phyloP scores from a whole-genome alignment of 352 stramenopile genomes.

The Phytopythium sindhum region DNA sequence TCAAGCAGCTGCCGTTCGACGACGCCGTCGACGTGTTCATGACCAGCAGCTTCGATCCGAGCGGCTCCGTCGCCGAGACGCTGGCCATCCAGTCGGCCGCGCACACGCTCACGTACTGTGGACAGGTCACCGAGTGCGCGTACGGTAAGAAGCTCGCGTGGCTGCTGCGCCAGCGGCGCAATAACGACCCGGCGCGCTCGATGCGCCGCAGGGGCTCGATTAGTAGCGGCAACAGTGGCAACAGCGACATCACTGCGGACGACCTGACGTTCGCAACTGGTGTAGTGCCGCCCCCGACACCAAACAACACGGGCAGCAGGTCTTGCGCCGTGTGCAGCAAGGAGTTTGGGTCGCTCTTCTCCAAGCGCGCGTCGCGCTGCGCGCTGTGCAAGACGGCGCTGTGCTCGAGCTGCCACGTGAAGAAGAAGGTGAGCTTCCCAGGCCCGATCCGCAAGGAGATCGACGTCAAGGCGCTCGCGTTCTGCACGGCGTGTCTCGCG shows the following conservation, averaged over 20 bases:
- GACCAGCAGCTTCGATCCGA: conserved; percentile 40
- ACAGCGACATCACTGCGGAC: conserved; percentile 14
- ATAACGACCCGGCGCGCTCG: not conserved
- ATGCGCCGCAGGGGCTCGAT: not conserved
- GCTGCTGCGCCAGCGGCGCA: conserved; percentile 29
- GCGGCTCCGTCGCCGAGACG: conserved; percentile 26
- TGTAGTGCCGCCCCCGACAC: not conserved
- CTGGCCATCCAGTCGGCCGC: conserved; percentile 29
- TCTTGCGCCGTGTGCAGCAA: conserved; percentile 29
- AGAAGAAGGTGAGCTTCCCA: conserved; percentile 38
- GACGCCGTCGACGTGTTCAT: conserved; percentile 47
- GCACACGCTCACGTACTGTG: conserved; percentile 33
- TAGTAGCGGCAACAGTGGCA: conserved; percentile 9
- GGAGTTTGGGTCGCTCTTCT: conserved; percentile 24
- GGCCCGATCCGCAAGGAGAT: conserved; percentile 24
- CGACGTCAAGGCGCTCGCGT: conserved; percentile 22
- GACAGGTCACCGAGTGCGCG: conserved; percentile 28
- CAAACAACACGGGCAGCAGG: not conserved
- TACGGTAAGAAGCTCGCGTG: conserved; percentile 55
- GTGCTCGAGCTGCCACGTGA: conserved; percentile 29
- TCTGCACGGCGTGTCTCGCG: conserved; percentile 36
- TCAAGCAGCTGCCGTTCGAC: conserved; percentile 21
- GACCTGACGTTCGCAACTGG: conserved; percentile 1
- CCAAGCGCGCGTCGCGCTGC: conserved; percentile 20
- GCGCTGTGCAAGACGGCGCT: conserved; percentile 27